Percentiles rank a stretch among this genome's conserved stretches.
Evolutionary conservation across 768 basidiomycete genomes (phyloP).

Genomic region (Lentinus tigrinus): DNA sequence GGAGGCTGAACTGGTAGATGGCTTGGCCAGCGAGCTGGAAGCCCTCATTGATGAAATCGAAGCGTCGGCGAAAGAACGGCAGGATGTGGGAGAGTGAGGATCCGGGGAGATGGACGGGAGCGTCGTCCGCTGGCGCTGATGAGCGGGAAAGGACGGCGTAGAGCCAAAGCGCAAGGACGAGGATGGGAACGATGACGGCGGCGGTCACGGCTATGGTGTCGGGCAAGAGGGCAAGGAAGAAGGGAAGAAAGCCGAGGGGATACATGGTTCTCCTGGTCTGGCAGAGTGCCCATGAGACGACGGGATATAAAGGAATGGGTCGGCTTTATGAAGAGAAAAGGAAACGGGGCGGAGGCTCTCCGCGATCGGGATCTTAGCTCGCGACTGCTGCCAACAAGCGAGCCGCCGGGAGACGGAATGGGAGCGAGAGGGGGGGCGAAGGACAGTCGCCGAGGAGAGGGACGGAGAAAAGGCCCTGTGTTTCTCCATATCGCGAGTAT

Average conservation of each 20-base stretch:
- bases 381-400: slow-evolving; percentile 5
- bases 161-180: slow-evolving; percentile 40
- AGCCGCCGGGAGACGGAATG: slow-evolving; percentile 14
- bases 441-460: background rate
- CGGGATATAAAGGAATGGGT: slow-evolving; percentile 11
- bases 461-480: slow-evolving; percentile 6
- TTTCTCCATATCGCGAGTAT: slow-evolving; percentile 4
- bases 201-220: slow-evolving; percentile 34
- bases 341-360: slow-evolving; percentile 3
- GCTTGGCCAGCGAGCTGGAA: slow-evolving; percentile 66
- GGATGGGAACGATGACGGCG: slow-evolving; percentile 32
- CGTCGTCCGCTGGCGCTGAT: slow-evolving; percentile 9
- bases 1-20: slow-evolving; percentile 67
- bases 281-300: slow-evolving; percentile 20
- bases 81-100: slow-evolving; percentile 54
- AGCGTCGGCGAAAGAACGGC: slow-evolving; percentile 68
- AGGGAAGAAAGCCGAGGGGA: slow-evolving; percentile 40
- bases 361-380: slow-evolving; percentile 16
- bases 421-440: background rate
- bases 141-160: slow-evolving; percentile 17
- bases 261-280: slow-evolving; percentile 33
- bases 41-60: slow-evolving; percentile 72
- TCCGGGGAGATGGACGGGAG: slow-evolving; percentile 58
- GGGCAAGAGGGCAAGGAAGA: slow-evolving; percentile 36
- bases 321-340: background rate